Base-by-base conservation (phyloP, 345 rosid species). In the Raphanus sativus region DNA sequence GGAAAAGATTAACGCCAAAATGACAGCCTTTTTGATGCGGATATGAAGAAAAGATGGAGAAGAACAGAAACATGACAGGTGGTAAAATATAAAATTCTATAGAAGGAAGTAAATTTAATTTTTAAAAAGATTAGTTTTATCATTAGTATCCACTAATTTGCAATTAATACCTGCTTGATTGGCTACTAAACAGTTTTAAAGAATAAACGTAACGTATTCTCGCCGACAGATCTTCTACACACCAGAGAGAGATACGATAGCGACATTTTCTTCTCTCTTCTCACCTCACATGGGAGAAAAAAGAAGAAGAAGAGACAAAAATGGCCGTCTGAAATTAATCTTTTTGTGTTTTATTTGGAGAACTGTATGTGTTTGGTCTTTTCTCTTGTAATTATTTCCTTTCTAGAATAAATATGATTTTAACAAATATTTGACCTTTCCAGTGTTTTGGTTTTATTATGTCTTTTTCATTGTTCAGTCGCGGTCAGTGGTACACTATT, bases 1-100 rank as follows among this genome's bases (percentile, higher is more conserved):
- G 10, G 62, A 69, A 52, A 34, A 67, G 26, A 33, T 70, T 77
- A 69, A 76, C 65, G 5, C 36, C 75, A 65, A 59, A 68, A 42
- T 78, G 77, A 71, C 77, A 78, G 77, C 81, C 38, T 65, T 78
- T 72, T 72, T 34, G 25, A 62, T 62, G 6, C n/a, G 5, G 15
- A 68, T 45, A 59, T 30, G 13, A 67, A 59, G 73, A 26, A 75
- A 61, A 62, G 45, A 16, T 63, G 33, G 16, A 50, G 30, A 16
- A 25, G 2, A 34, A 34, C 30, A 26, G 29, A 32, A 69, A 40
- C 21, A 69, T 52, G 65, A 16, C 65, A 63, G 42, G 75, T 77
- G 65, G 70, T 59, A 17, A 62, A 7, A 54, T 45, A 16, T 12
- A 64, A 17, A 16, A 62, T n/a, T n/a, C 16, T 63, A 11, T 65